These are phyloP conservation scores for Eucalyptus tenuipes DNA, from an alignment of 345 rosid species.

Conservation along the genomic window DNA sequence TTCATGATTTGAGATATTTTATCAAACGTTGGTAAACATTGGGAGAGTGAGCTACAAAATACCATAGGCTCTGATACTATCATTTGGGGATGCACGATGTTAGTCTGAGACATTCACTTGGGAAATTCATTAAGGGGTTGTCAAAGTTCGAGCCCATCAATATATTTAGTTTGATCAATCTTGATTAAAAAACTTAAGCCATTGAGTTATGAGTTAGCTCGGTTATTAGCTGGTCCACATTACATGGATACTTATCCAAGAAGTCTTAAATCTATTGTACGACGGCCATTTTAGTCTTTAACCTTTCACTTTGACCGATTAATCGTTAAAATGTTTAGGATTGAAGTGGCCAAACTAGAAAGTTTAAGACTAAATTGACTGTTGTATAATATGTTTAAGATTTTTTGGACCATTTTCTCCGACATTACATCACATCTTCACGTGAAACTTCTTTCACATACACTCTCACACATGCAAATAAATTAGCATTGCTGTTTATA, in stretches of 20 bases:
- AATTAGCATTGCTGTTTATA: neutral
- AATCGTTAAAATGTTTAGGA: neutral
- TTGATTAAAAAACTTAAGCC: neutral
- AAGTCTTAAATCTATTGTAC: neutral
- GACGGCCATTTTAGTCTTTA: neutral
- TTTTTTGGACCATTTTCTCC: neutral
- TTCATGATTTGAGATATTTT: neutral
- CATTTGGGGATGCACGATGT: fast-evolving
- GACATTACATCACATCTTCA: neutral
- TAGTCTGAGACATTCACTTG: neutral
- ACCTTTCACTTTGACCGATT: neutral
- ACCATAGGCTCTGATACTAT: neutral
- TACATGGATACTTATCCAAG: neutral
- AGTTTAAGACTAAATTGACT: neutral
- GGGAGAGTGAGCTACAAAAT: neutral
- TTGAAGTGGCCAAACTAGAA: neutral
- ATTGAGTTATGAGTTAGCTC: neutral
- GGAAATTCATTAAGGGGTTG: neutral
- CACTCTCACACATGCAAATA: neutral
- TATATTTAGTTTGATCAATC: neutral
- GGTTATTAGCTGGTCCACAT: neutral
- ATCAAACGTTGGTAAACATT: neutral
- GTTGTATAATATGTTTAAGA: neutral
- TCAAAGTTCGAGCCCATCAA: neutral
- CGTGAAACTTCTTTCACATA: neutral